Evolutionary conservation across 2,329 filamentous ascomycete species (phyloP).

Genomic region (Dryadomyces quercivorus): DNA sequence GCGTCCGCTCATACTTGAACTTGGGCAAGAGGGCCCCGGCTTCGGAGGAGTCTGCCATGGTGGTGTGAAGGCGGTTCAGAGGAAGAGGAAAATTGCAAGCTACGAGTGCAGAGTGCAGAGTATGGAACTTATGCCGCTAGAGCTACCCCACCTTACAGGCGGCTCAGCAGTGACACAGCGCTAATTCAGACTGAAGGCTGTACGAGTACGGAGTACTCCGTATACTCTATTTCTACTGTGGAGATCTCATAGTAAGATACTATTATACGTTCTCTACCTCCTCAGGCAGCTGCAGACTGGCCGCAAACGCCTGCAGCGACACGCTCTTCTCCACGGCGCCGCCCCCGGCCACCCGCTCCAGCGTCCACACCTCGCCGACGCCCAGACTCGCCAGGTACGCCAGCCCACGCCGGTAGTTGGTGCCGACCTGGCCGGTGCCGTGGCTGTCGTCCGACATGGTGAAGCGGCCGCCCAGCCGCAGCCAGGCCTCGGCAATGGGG

Average conservation of each 20-base stretch:
- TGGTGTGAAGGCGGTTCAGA: no score
- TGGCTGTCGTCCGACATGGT: conserved; percentile 95
- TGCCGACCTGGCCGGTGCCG: conserved; percentile 73
- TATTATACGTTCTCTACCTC: no score
- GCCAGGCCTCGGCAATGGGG: conserved; percentile 66
- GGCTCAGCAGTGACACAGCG: no score
- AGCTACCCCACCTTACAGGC: neutral
- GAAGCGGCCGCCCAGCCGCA: conserved; percentile 64
- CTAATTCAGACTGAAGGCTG: no score
- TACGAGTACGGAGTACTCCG: no score
- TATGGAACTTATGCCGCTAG: no score
- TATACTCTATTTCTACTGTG: no score
- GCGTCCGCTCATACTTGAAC: conserved; percentile 21
- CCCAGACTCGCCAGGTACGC: conserved; percentile 57
- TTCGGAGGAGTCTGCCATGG: conserved; percentile 12
- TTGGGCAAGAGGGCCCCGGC: conserved; percentile 22
- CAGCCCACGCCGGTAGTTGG: conserved; percentile 64
- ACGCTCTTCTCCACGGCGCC: conserved; percentile 27
- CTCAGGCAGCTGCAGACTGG: conserved; percentile 7
- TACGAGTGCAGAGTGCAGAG: no score
- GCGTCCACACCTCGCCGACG: conserved; percentile 49
- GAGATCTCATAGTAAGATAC: no score
- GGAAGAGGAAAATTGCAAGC: no score
- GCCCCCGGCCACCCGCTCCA: conserved; percentile 24
- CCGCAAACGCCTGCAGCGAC: conserved; percentile 8